Percentiles rank a stretch among this genome's conserved stretches.
phyloP scores from a whole-genome alignment of 805 yeast species.

The Spathaspora arborariae region DNA sequence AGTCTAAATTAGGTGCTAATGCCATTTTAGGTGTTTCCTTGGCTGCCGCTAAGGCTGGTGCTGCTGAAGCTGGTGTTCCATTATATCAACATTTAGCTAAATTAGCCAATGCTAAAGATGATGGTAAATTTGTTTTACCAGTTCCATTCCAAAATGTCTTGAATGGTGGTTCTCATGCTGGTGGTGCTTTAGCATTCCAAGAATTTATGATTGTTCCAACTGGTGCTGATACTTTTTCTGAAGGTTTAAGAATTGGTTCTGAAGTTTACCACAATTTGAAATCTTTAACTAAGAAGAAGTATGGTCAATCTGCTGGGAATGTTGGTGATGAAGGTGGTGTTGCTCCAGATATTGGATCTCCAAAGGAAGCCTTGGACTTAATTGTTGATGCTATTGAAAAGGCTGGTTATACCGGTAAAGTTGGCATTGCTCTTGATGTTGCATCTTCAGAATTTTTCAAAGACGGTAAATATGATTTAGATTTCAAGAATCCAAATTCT shows the following conservation, averaged over 20 bases:
- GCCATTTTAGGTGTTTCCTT: slow-evolving; percentile 97
- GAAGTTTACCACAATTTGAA: slow-evolving; percentile 98
- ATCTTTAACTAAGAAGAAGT: slow-evolving; percentile 85
- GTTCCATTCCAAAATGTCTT: slow-evolving; percentile 99
- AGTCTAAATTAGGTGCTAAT: slow-evolving; percentile 96
- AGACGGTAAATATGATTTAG: slow-evolving; percentile 96
- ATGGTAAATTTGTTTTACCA: slow-evolving; percentile 83
- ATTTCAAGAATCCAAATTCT: slow-evolving; percentile 95
- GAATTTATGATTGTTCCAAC: slow-evolving; percentile 99
- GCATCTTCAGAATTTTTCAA: slow-evolving; percentile 98
- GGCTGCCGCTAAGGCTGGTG: slow-evolving; percentile 97
- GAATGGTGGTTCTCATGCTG: slow-evolving; percentile 99
- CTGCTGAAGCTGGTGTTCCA: slow-evolving; percentile 92
- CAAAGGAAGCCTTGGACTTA: slow-evolving; percentile 96
- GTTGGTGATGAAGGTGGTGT: slow-evolving; percentile 99
- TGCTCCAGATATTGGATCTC: slow-evolving; percentile 94
- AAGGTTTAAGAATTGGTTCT: slow-evolving; percentile 94
- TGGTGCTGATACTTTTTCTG: slow-evolving; percentile 85
- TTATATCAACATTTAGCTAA: slow-evolving; percentile 89
- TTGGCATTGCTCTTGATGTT: slow-evolving; percentile 89
- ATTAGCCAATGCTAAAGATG: slow-evolving; percentile 65
- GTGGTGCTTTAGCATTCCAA: slow-evolving; percentile 98
- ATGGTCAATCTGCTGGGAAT: slow-evolving; percentile 98
- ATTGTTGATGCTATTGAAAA: slow-evolving; percentile 82
- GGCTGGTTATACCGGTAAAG: slow-evolving; percentile 95